Evolutionary conservation across 495 filamentous ascomycete species (phyloP).

Genomic region (Cryomyces minteri): DNA sequence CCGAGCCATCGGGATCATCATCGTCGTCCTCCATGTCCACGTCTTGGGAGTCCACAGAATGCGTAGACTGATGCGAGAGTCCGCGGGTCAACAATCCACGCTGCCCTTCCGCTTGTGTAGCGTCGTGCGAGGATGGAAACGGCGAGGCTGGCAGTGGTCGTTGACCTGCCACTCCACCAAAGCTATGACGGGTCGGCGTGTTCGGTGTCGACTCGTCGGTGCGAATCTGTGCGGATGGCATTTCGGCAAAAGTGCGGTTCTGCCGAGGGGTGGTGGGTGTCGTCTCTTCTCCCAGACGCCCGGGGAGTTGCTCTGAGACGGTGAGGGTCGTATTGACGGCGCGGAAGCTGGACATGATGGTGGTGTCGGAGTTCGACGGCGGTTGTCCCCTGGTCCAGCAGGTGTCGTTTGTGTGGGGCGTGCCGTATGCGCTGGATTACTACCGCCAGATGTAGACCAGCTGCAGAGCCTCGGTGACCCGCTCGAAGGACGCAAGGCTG

Average conservation of each 20-base stretch:
- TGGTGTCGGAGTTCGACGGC: too few relatives aligned
- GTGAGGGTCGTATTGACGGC: slow-evolving; percentile 59
- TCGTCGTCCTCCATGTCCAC: slow-evolving; percentile 63
- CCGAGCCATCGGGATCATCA: slow-evolving; percentile 54
- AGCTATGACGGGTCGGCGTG: slow-evolving; percentile 45
- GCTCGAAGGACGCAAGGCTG: too few relatives aligned
- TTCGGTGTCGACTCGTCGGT: slow-evolving; percentile 22
- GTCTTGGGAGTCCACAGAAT: slow-evolving; percentile 51
- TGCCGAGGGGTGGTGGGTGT: slow-evolving; percentile 46
- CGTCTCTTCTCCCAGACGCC: slow-evolving; percentile 33
- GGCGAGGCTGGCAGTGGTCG: slow-evolving; percentile 40
- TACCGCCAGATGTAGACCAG: too few relatives aligned
- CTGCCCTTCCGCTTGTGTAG: slow-evolving; percentile 13
- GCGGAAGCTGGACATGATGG: slow-evolving; percentile 41
- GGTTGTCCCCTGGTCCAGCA: too few relatives aligned
- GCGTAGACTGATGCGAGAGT: slow-evolving; percentile 41
- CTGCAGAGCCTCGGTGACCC: too few relatives aligned
- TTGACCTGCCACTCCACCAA: slow-evolving; percentile 35
- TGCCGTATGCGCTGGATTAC: too few relatives aligned
- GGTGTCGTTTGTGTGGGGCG: too few relatives aligned
- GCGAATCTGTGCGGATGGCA: slow-evolving; percentile 22
- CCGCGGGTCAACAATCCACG: slow-evolving; percentile 27
- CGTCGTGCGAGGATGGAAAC: slow-evolving; percentile 32
- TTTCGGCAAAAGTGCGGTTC: slow-evolving; percentile 21
- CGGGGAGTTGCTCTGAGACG: slow-evolving; percentile 26